Evolutionary conservation across 2,329 filamentous ascomycete genomes (phyloP).

Genomic region (Dothidotthia symphoricarpi): DNA sequence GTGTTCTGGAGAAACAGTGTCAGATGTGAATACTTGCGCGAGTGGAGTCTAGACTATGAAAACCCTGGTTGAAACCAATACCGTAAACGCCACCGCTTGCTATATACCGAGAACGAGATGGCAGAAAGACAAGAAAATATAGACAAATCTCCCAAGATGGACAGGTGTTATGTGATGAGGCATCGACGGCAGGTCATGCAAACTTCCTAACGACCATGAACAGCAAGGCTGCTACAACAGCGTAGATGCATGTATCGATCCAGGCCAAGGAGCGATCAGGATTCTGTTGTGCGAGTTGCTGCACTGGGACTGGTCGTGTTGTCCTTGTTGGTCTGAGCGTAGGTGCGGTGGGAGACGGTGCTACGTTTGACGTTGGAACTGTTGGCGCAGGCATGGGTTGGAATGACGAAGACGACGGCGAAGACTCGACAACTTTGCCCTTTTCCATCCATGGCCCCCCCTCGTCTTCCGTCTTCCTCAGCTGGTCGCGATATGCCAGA

Average conservation of each 20-base stretch:
- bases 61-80: too few relatives aligned
- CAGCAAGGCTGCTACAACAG: constrained; percentile 66
- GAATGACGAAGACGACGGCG: background rate
- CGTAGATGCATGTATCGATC: constrained; percentile 79
- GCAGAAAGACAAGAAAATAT: too few relatives aligned
- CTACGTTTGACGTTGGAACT: constrained; percentile 1
- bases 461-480: constrained; percentile 46
- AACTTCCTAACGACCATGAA: constrained; percentile 63
- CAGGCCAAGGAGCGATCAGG: constrained; percentile 64
- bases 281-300: constrained; percentile 26
- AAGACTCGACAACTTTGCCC: constrained; percentile 18
- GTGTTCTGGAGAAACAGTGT: too few relatives aligned
- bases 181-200: too few relatives aligned
- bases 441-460: constrained; percentile 19
- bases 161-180: too few relatives aligned
- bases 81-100: too few relatives aligned
- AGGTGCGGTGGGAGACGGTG: constrained; percentile 9
- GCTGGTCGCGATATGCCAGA: constrained; percentile 72
- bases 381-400: background rate
- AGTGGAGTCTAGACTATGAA: too few relatives aligned
- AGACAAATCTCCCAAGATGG: too few relatives aligned
- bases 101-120: too few relatives aligned
- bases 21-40: too few relatives aligned
- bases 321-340: constrained; percentile 16
- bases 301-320: constrained; percentile 8